Base-by-base conservation (phyloP, 495 filamentous ascomycete species). In the Schizothecium vesticola region DNA sequence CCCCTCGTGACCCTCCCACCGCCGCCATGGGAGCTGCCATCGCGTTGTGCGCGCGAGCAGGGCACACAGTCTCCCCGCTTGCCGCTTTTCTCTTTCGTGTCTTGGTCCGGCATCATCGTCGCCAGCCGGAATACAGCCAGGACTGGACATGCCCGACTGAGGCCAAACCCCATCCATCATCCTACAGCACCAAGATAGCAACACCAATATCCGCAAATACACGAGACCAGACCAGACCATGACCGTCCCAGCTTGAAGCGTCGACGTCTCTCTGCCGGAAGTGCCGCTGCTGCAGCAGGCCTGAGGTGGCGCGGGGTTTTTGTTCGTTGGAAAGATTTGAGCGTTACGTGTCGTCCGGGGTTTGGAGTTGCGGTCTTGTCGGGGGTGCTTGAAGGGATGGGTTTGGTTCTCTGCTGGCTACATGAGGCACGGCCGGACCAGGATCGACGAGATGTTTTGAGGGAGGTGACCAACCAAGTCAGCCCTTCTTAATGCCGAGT, bases 401-500 rank as follows among this genome's bases (percentile, higher is more conserved):
- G 36, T 19, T 8, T n/a, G 16, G 19, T 19, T 19, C 36, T 43
- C 16, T 43, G 12, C 16, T 51, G 16, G 33, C 6, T n/a, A 0
- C 16, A 51, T 51, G 36, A 51, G 36, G 19, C 33, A 28, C 23
- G 43, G 43, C 63, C 21, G 56, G 19, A 60, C 19, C 12, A 28
- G 25, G 33, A 31, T 59, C 22, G 31, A 29, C 11, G 26, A 58
- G 33, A 56, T 25, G 65, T 56, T 51, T 29, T 23, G 58, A 67
- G 25, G 11, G 36, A 61, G 59, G 56, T 29, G 23, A 61, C 59
- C 65, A 10, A 28, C 5, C 9, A 33, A 61, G 31, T 61, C 66
- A 68, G 66, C 60, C 66, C 66, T 26, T 68, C 66, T 33, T 57
- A 68, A 68, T 33, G 66, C 66, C 66, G 66, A 68, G 66, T 36